phyloP scores from a whole-genome alignment of 306 rosid genomes.

The Pachyrhizus erosus region DNA sequence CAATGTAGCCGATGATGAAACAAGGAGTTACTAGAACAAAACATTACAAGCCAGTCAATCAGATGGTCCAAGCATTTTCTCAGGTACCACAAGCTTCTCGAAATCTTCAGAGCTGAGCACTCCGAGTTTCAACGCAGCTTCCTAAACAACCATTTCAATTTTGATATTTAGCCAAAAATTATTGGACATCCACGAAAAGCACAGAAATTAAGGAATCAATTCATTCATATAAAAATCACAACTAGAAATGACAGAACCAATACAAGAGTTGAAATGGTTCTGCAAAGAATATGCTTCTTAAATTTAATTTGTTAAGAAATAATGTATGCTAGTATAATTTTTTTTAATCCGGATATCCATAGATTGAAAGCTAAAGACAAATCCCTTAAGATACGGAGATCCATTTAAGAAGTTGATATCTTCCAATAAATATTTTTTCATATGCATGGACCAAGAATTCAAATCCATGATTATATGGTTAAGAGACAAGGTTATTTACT shows the following conservation, averaged over 20 bases:
- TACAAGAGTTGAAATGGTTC: conserved; percentile 18
- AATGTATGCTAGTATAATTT: background rate
- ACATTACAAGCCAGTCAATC: conserved; percentile 53
- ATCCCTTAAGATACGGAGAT: no score
- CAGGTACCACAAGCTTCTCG: conserved; percentile 91
- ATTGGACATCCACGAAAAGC: conserved; percentile 23
- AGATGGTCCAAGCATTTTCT: conserved; percentile 96
- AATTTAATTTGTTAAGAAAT: conserved; percentile 22
- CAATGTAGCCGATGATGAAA: conserved; percentile 17
- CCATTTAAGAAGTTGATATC: no score
- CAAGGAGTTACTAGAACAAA: conserved; percentile 6
- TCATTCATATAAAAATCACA: conserved; percentile 30
- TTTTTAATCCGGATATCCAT: no score
- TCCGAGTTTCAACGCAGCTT: conserved; percentile 93
- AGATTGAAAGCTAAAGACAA: no score
- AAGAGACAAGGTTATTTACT: no score
- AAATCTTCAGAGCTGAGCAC: conserved; percentile 83
- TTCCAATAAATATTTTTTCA: no score
- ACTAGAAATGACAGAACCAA: conserved; percentile 17
- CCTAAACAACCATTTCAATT: conserved; percentile 59
- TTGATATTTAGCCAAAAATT: conserved; percentile 29
- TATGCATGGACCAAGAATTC: no score
- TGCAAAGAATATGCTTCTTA: background rate
- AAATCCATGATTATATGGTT: no score
- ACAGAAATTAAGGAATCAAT: background rate